These are phyloP conservation scores for Rhexocercosporidium sp. DNA, from an alignment of 2,329 filamentous ascomycete species.

Conservation along the genomic window DNA sequence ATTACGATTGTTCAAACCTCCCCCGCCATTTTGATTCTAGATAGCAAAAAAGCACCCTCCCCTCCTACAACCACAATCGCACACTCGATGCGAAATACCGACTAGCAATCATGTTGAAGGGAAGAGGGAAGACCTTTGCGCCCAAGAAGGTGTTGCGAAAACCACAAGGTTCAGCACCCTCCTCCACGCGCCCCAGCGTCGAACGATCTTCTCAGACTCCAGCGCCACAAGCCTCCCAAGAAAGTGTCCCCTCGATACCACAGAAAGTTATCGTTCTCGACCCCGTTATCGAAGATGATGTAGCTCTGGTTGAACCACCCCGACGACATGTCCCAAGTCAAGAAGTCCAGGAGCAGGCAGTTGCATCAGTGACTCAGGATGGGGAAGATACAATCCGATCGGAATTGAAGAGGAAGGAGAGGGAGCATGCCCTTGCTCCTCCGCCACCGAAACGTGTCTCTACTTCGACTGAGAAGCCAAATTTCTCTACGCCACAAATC, in stretches of 20 bases:
- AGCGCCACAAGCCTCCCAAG: constrained; percentile 31
- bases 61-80: neutral
- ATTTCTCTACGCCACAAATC: neutral
- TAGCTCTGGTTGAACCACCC: neutral
- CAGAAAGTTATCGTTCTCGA: constrained; percentile 7
- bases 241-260: neutral
- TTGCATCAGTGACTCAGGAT: constrained; percentile 5
- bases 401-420: constrained; percentile 28
- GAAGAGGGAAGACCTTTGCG: constrained; percentile 61
- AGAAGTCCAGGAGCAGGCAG: neutral
- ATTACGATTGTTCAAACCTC: neutral
- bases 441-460: constrained; percentile 27
- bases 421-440: constrained; percentile 16
- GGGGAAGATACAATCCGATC: neutral
- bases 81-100: constrained; percentile 8
- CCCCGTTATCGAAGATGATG: neutral
- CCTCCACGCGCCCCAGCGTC: constrained; percentile 47
- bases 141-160: constrained; percentile 65
- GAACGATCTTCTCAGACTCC: constrained; percentile 44
- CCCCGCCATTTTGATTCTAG: constrained; percentile 3
- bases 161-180: constrained; percentile 49
- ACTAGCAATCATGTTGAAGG: constrained; percentile 49
- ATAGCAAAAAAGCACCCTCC: neutral
- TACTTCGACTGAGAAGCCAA: neutral
- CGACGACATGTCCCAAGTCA: constrained; percentile 41